Evolutionary conservation across 192 early-diverging fungal species (phyloP).

Genomic region (Umbelopsis ramanniana): DNA sequence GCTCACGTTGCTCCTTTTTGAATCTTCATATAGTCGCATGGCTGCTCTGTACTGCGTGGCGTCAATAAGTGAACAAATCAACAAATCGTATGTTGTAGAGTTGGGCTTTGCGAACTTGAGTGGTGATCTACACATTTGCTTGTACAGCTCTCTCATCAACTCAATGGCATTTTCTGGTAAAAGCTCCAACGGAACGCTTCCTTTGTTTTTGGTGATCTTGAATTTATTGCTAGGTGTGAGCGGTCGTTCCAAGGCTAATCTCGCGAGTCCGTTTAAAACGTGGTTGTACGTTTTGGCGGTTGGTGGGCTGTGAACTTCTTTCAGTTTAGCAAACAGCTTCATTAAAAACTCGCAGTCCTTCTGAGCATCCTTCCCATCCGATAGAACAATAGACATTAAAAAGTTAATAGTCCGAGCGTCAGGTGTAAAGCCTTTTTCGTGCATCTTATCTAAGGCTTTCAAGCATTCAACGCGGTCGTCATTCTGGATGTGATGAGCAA

Average conservation of each 20-base stretch:
- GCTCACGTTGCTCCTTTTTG: neutral
- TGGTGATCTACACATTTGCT: constrained; percentile 14
- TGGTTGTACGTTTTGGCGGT: neutral
- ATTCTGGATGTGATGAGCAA: constrained; percentile 20
- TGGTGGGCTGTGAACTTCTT: neutral
- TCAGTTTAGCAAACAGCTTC: neutral
- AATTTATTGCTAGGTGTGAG: neutral
- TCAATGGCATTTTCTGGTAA: neutral
- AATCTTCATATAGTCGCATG: constrained; percentile 25
- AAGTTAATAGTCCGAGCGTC: constrained; percentile 5
- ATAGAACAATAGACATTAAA: constrained; percentile 9
- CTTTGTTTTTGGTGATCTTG: neutral
- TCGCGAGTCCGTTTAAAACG: neutral
- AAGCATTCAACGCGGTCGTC: neutral
- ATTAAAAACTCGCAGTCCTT: neutral
- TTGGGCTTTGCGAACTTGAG: constrained; percentile 18
- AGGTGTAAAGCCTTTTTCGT: neutral
- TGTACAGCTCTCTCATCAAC: constrained; percentile 25
- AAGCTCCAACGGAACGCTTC: constrained; percentile 4
- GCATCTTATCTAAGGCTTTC: neutral
- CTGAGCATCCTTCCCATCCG: neutral
- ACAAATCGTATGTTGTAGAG: constrained; percentile 36
- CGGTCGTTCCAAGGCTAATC: neutral
- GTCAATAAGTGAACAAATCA: constrained; percentile 27
- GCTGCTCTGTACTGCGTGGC: constrained; percentile 19